Evolutionary conservation across 306 rosid genomes (phyloP).

Genomic region (Abrus precatorius): DNA sequence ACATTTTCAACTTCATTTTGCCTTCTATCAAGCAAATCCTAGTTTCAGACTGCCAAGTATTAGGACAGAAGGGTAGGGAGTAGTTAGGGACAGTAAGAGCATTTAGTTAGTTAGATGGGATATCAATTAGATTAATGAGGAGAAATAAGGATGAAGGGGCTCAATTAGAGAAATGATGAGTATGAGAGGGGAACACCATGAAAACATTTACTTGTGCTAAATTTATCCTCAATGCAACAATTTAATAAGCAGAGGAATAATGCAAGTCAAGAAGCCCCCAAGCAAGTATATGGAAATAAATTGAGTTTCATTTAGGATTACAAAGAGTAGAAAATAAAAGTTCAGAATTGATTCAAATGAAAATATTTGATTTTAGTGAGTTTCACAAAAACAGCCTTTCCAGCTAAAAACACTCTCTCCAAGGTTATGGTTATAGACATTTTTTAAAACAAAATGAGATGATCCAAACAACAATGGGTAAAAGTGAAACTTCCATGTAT

Average conservation of each 20-base stretch:
- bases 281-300: conserved; percentile 22
- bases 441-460: neutral
- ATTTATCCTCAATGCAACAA: conserved; percentile 13
- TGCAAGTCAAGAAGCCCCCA: conserved; percentile 17
- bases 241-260: conserved; percentile 16
- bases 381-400: conserved; percentile 28
- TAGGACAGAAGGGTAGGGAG: conserved; percentile 2
- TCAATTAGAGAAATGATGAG: neutral
- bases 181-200: neutral
- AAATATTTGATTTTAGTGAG: conserved; percentile 1
- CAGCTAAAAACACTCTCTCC: conserved; percentile 13
- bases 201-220: conserved; percentile 3
- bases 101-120: neutral
- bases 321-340: neutral
- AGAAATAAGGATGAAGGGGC: neutral
- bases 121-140: neutral
- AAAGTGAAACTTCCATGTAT: conserved; percentile 21
- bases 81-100: neutral
- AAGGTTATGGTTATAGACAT: conserved; percentile 17
- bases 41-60: conserved; percentile 9
- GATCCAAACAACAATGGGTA: conserved; percentile 13
- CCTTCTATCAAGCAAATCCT: conserved; percentile 20
- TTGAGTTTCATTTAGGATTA: neutral
- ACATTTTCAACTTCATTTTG: conserved; percentile 32
- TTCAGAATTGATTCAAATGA: conserved; percentile 10